Percentiles rank a stretch among this genome's conserved stretches.
Conservation (phyloP, 1,284 basidiomycete genomes). For the Malassezia furfur region DNA sequence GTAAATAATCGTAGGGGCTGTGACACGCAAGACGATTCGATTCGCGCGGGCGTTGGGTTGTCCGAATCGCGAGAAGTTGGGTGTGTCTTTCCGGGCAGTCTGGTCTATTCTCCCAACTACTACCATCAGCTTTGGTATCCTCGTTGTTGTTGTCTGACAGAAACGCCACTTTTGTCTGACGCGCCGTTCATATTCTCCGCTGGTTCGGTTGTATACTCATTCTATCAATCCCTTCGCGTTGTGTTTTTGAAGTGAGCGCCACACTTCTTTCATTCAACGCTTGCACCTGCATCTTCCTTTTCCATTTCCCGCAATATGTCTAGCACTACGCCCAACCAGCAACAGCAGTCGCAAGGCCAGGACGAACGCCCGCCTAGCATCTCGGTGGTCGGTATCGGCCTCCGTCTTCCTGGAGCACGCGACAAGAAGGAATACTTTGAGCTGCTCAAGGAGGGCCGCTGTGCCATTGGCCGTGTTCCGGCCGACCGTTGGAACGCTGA, state of each 20-base stretch:
- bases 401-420: slow-evolving; percentile 15
- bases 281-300: background rate
- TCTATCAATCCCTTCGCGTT: background rate
- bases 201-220: slow-evolving; percentile 8
- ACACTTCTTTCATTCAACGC: slow-evolving; percentile 5
- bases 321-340: background rate
- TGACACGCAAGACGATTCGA: too few relatives aligned
- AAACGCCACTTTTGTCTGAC: slow-evolving; percentile 3
- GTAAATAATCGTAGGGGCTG: too few relatives aligned
- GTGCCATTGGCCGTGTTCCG: slow-evolving; percentile 13
- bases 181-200: background rate
- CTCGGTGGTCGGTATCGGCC: slow-evolving; percentile 17
- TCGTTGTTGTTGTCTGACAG: background rate
- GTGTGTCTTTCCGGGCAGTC: too few relatives aligned
- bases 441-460: slow-evolving; percentile 17
- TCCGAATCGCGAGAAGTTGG: too few relatives aligned
- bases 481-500: slow-evolving; percentile 25
- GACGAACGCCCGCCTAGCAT: slow-evolving; percentile 8
- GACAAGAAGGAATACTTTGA: slow-evolving; percentile 20
- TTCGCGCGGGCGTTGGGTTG: too few relatives aligned
- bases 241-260: slow-evolving; percentile 16
- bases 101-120: too few relatives aligned
- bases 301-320: background rate
- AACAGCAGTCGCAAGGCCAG: background rate
- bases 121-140: background rate